phyloP scores from a whole-genome alignment of 2,329 filamentous ascomycete species.

The Xylariaceae sp. region DNA sequence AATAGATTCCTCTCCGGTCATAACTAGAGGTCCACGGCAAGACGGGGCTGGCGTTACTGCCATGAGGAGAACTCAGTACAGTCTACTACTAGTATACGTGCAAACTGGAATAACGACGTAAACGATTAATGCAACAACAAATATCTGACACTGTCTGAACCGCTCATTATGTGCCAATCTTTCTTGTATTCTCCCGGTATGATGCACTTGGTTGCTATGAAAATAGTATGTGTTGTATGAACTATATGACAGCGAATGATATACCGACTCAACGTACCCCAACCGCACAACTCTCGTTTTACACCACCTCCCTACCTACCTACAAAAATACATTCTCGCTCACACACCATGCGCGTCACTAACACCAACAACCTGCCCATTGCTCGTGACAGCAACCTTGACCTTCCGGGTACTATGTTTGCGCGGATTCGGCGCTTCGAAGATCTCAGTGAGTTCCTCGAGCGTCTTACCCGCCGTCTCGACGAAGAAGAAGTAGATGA shows the following conservation, averaged over 20 bases:
- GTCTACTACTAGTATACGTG: not conserved
- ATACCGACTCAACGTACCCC: too few species aligned
- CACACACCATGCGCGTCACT: conserved; percentile 2
- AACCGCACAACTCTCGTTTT: too few species aligned
- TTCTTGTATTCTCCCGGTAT: too few species aligned
- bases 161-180: too few species aligned
- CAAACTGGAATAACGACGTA: conserved; percentile 6
- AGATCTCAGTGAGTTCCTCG: conserved; percentile 29
- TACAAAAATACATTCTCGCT: not conserved
- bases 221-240: too few species aligned
- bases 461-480: conserved; percentile 31
- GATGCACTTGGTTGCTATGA: too few species aligned
- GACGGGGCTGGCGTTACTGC: conserved; percentile 1
- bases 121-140: conserved; percentile 1
- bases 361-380: conserved; percentile 22
- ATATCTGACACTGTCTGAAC: not conserved
- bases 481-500: conserved; percentile 32
- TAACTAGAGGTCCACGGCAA: conserved; percentile 9
- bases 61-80: conserved; percentile 3
- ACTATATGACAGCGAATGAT: too few species aligned
- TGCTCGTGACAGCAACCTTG: conserved; percentile 43
- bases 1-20: conserved; percentile 2
- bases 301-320: not conserved
- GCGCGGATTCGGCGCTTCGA: conserved; percentile 28
- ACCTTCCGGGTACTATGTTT: conserved; percentile 44